Percentiles rank a stretch among this genome's conserved stretches.
Conservation (phyloP, 2,329 filamentous ascomycete species). For the Fusarium oligoseptatum region DNA sequence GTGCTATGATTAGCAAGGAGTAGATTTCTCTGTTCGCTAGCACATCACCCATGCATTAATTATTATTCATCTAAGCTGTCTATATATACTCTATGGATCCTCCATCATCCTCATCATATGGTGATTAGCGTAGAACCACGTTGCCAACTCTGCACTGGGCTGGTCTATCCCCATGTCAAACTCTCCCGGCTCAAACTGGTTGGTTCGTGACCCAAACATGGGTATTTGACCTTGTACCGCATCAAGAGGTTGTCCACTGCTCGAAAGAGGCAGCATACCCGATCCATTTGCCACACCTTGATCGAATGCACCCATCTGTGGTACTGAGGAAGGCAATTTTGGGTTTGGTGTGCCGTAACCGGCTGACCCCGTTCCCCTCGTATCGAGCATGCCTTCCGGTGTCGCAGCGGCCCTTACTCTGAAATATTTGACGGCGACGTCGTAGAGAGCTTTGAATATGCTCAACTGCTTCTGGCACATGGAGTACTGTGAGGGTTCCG, state of each 20-base stretch:
- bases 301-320: neutral
- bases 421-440: slow-evolving; percentile 40
- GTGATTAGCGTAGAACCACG: slow-evolving; percentile 20
- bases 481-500: slow-evolving; percentile 9
- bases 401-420: neutral
- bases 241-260: neutral
- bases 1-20: too few species aligned
- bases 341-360: neutral
- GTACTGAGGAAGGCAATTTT: neutral
- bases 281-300: neutral
- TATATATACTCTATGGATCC: neutral
- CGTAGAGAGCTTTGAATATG: slow-evolving; percentile 40
- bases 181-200: neutral
- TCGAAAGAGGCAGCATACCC: neutral
- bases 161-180: neutral
- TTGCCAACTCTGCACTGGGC: slow-evolving; percentile 1
- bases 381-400: neutral
- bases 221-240: neutral
- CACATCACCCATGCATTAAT: too few species aligned
- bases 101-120: slow-evolving; percentile 22
- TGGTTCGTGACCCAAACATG: neutral
- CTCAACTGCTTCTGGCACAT: slow-evolving; percentile 29
- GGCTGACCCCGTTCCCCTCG: too few species aligned
- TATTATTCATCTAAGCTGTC: neutral
- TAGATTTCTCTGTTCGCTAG: too few species aligned